Percentiles rank a stretch among this genome's conserved stretches.
These are phyloP conservation scores for Leccinum rimulosum DNA, from an alignment of 768 basidiomycete species.

Conservation along the genomic window DNA sequence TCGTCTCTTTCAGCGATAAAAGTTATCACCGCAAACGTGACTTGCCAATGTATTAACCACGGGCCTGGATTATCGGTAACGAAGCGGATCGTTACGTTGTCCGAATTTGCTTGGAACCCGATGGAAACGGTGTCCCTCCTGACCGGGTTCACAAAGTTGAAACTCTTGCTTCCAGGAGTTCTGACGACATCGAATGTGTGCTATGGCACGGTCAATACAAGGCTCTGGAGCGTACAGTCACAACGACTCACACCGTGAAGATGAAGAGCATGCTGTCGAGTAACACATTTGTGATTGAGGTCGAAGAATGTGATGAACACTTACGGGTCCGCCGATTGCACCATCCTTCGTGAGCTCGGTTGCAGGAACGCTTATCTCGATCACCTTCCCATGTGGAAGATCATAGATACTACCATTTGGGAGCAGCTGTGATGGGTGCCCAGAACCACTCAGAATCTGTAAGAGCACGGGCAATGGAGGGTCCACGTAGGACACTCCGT, in stretches of 20 bases:
- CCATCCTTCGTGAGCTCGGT: slow-evolving; percentile 14
- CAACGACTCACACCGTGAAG: slow-evolving; percentile 19
- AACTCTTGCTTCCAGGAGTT: slow-evolving; percentile 36
- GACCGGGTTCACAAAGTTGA: slow-evolving; percentile 50
- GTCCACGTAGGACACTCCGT: slow-evolving; percentile 3
- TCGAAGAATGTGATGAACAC: slow-evolving; percentile 1
- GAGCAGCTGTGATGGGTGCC: slow-evolving; percentile 9
- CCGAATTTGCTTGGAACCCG: slow-evolving; percentile 30
- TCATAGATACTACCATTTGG: slow-evolving; percentile 16
- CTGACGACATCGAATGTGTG: slow-evolving; percentile 42
- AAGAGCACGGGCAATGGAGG: slow-evolving; percentile 20
- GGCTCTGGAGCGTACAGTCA: neutral
- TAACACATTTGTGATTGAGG: neutral
- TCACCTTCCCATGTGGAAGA: slow-evolving; percentile 13
- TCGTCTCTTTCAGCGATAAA: neutral
- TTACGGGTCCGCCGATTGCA: slow-evolving; percentile 32
- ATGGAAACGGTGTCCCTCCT: slow-evolving; percentile 48
- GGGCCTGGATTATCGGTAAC: slow-evolving; percentile 57
- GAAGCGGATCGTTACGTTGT: slow-evolving; percentile 55
- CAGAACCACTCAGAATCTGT: slow-evolving; percentile 23
- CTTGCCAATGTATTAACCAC: slow-evolving; percentile 24
- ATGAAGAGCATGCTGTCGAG: slow-evolving; percentile 21
- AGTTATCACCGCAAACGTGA: neutral
- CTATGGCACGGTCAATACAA: slow-evolving; percentile 16
- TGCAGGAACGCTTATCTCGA: slow-evolving; percentile 21